Percentiles rank a stretch among this genome's conserved stretches.
These are phyloP conservation scores for Cryptosporidium xiaoi DNA, from an alignment of 169 alveolate genomes.

Conservation along the genomic window DNA sequence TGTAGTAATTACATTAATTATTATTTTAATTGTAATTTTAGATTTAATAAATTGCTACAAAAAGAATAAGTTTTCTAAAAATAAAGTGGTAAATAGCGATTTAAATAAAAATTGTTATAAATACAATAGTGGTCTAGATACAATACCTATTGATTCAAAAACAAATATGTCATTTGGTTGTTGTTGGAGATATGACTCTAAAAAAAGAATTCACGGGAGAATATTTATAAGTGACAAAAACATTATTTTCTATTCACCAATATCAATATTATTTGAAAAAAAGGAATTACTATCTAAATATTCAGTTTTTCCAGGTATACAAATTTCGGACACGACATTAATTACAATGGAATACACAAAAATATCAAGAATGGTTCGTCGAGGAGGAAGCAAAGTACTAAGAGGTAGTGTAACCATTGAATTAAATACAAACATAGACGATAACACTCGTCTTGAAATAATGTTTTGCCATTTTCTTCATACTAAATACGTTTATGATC, in stretches of 20 bases:
- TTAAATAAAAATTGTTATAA: too few relatives aligned
- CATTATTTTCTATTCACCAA: constrained; percentile 42
- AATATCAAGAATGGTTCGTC: constrained; percentile 57
- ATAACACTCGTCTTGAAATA: constrained; percentile 10
- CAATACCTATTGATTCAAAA: neutral
- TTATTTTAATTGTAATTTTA: neutral
- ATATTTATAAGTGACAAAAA: constrained; percentile 29
- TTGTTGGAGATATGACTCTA: constrained; percentile 74
- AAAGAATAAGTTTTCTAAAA: neutral
- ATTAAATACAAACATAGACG: neutral
- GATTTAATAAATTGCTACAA: neutral
- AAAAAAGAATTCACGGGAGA: constrained; percentile 66
- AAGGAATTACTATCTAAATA: constrained; percentile 10
- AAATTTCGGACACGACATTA: constrained; percentile 7
- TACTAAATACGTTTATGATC: constrained; percentile 61
- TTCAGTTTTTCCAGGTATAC: constrained; percentile 29
- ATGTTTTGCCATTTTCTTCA: constrained; percentile 70
- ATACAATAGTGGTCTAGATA: neutral
- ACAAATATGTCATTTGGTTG: constrained; percentile 56
- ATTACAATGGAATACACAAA: constrained; percentile 51
- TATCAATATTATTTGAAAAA: constrained; percentile 4
- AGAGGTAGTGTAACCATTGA: constrained; percentile 72
- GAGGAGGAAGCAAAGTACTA: constrained; percentile 71
- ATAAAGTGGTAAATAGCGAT: too few relatives aligned
- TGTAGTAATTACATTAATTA: neutral